Conservation (phyloP, 306 rosid species). For the Glycine latifolia region DNA sequence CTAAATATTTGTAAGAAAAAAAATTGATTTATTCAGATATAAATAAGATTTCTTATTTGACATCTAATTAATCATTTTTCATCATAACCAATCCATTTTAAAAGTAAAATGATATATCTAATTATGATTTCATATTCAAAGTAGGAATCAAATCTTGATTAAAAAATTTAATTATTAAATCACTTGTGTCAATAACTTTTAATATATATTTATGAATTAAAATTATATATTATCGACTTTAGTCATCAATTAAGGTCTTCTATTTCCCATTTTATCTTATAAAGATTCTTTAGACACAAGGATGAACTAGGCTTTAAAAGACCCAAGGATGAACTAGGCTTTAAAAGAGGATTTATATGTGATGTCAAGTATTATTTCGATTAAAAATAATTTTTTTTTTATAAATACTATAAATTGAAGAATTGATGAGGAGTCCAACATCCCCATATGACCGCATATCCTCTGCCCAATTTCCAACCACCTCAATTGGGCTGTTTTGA, state of each 20-base stretch:
- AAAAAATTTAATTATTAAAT: too few relatives aligned
- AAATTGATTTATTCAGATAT: too few relatives aligned
- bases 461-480: constrained; percentile 38
- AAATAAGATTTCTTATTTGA: too few relatives aligned
- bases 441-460: constrained; percentile 12
- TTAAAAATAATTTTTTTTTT: background rate
- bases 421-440: constrained; percentile 35
- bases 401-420: background rate
- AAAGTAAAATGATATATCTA: too few relatives aligned
- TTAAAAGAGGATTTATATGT: background rate
- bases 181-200: too few relatives aligned
- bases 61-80: too few relatives aligned
- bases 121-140: too few relatives aligned
- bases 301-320: background rate
- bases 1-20: constrained; percentile 17
- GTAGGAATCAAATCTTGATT: too few relatives aligned
- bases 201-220: background rate
- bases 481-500: constrained; percentile 35
- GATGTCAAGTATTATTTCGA: constrained; percentile 27
- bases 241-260: constrained; percentile 43
- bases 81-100: too few relatives aligned
- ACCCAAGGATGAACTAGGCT: background rate
- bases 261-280: constrained; percentile 45
- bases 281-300: constrained; percentile 42
- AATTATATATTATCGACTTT: constrained; percentile 34